A percentile compares a stretch with the other conserved stretches of the same genome.
phyloP scores from a whole-genome alignment of 345 rosid genomes.

The Lepidium aucheri region DNA sequence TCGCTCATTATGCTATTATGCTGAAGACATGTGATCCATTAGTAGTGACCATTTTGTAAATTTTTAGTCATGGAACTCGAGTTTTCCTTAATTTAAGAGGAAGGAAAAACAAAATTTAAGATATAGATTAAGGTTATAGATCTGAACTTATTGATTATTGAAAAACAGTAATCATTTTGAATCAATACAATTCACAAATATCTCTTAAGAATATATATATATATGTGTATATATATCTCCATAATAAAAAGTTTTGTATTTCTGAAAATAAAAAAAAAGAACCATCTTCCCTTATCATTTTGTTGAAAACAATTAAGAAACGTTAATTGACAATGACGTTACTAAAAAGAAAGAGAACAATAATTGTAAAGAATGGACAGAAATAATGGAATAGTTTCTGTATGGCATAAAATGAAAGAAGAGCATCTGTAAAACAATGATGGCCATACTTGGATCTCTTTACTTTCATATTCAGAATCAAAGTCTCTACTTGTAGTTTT shows the following conservation, averaged over 20 bases:
- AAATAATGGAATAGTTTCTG: constrained; percentile 11
- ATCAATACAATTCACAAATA: neutral
- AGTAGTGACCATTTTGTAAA: too few relatives aligned
- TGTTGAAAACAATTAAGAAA: neutral
- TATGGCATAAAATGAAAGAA: constrained; percentile 14
- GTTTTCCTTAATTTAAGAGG: too few relatives aligned
- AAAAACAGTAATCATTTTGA: too few relatives aligned
- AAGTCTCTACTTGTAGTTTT: neutral
- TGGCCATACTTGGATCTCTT: neutral
- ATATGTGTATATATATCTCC: too few relatives aligned
- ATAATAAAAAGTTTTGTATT: neutral
- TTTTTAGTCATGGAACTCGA: too few relatives aligned
- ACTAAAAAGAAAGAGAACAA: neutral
- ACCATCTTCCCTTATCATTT: neutral
- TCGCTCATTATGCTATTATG: too few relatives aligned
- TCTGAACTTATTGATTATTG: too few relatives aligned
- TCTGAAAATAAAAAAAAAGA: neutral
- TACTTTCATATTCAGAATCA: neutral
- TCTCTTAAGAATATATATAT: neutral
- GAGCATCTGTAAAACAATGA: constrained; percentile 10
- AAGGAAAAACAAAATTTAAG: too few relatives aligned
- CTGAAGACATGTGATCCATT: too few relatives aligned
- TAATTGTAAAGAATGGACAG: constrained; percentile 16
- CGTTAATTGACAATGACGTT: neutral
- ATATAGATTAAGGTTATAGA: too few relatives aligned